A percentile compares a stretch with the other conserved stretches of the same genome.
phyloP scores from a whole-genome alignment of 148 eudicot genomes.

The Pouteria glomerata region DNA sequence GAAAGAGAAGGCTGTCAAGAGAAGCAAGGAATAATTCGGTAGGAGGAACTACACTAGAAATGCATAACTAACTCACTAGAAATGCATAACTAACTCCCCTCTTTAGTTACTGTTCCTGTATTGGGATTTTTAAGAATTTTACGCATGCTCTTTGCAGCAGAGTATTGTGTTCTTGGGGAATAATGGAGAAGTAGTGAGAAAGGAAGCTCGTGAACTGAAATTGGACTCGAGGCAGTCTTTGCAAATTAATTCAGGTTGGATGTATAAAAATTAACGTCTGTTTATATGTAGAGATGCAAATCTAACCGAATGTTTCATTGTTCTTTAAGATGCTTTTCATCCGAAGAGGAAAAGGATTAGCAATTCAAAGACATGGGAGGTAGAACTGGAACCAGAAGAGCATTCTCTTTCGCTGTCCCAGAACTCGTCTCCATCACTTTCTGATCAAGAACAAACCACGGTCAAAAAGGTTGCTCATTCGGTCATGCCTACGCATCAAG shows the following conservation, averaged over 20 bases:
- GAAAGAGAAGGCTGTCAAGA: conserved; percentile 22
- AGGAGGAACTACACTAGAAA: background rate
- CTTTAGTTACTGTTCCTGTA: background rate
- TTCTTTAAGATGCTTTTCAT: conserved; percentile 28
- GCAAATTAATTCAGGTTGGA: conserved; percentile 31
- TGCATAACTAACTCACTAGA: too few species aligned
- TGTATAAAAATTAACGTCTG: background rate
- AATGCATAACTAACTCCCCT: background rate
- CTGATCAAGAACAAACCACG: conserved; percentile 70
- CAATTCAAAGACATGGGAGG: conserved; percentile 37
- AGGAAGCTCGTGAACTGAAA: conserved; percentile 24
- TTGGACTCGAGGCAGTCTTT: conserved; percentile 16
- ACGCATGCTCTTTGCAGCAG: conserved; percentile 19
- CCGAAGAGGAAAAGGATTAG: conserved; percentile 48
- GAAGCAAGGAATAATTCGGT: conserved; percentile 34
- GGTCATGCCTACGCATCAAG: conserved; percentile 18
- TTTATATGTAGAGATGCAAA: background rate
- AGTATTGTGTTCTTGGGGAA: conserved; percentile 37
- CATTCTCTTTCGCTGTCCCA: conserved; percentile 70
- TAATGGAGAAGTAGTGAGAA: conserved; percentile 28
- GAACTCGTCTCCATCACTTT: conserved; percentile 75
- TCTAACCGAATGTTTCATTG: background rate
- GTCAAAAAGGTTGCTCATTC: conserved; percentile 23
- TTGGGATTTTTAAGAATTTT: background rate
- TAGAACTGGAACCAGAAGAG: conserved; percentile 61